phyloP scores from a whole-genome alignment of 2,329 filamentous ascomycete genomes.

The Diaporthe humulicola region DNA sequence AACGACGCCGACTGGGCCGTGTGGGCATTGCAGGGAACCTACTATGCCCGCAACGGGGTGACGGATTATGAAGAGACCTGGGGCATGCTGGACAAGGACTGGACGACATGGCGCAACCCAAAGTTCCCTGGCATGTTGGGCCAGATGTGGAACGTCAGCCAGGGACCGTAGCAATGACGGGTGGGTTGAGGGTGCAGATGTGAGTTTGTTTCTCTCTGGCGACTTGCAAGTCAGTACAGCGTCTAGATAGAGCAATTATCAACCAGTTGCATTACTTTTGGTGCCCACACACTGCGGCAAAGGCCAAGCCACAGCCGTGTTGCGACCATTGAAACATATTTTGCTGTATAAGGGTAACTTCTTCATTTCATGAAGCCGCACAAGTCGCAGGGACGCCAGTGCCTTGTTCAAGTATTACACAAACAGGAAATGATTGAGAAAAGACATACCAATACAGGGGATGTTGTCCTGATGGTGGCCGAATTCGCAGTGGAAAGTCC shows the following conservation, averaged over 20 bases:
- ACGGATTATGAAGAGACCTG: conserved; percentile 67
- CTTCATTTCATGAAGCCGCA: too few relatives aligned
- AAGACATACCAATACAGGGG: not conserved
- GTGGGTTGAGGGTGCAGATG: not conserved
- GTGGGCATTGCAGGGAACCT: conserved; percentile 71
- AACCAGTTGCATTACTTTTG: not conserved
- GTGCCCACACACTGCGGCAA: not conserved
- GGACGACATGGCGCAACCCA: conserved; percentile 56
- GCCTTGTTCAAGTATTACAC: not conserved
- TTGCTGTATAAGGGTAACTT: not conserved
- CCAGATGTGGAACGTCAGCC: conserved; percentile 55
- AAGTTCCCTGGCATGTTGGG: conserved; percentile 50
- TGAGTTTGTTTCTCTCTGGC: not conserved
- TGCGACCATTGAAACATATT: not conserved
- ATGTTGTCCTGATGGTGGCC: not conserved
- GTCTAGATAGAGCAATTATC: not conserved
- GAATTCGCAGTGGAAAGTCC: not conserved
- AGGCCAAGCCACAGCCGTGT: not conserved
- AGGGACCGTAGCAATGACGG: conserved; percentile 49
- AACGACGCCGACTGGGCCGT: conserved; percentile 73
- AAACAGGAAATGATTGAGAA: not conserved
- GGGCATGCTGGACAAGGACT: conserved; percentile 58
- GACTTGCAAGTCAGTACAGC: not conserved
- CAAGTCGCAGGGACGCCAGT: not conserved
- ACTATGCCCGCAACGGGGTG: conserved; percentile 66